These are phyloP conservation scores for Eucalyptus guilfoylei DNA, from an alignment of 345 rosid genomes.

Conservation along the genomic window DNA sequence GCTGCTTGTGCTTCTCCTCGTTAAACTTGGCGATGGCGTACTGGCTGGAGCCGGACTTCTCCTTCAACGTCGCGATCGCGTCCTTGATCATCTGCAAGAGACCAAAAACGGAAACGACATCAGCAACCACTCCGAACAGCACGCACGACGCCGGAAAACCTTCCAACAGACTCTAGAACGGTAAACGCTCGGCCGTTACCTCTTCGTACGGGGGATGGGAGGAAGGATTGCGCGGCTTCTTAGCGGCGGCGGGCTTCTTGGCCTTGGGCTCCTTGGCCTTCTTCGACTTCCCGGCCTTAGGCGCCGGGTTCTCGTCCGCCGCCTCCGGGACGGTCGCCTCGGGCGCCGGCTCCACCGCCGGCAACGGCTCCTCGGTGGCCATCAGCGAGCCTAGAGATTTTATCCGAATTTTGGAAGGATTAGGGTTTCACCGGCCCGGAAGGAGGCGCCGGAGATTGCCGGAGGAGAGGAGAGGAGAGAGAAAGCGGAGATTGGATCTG, in stretches of 20 bases:
- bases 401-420: background rate
- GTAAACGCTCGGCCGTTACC: slow-evolving; percentile 6
- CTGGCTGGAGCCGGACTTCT: slow-evolving; percentile 85
- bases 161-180: background rate
- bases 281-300: slow-evolving; percentile 27
- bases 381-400: slow-evolving; percentile 2
- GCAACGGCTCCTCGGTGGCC: slow-evolving; percentile 41
- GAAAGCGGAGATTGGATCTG: background rate
- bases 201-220: slow-evolving; percentile 70
- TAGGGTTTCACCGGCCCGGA: background rate
- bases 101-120: background rate
- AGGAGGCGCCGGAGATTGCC: background rate
- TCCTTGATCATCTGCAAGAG: slow-evolving; percentile 63
- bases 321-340: slow-evolving; percentile 3
- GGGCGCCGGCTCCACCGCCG: slow-evolving; percentile 8
- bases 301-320: slow-evolving; percentile 18
- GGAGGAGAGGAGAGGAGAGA: background rate
- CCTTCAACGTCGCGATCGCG: slow-evolving; percentile 58
- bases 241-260: slow-evolving; percentile 31
- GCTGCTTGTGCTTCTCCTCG: slow-evolving; percentile 62
- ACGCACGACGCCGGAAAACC: background rate
- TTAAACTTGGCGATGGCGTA: slow-evolving; percentile 73
- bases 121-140: background rate
- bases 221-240: slow-evolving; percentile 43
- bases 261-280: slow-evolving; percentile 34